phyloP scores from a whole-genome alignment of 2,329 filamentous ascomycete species.

The Colletotrichum salicis region DNA sequence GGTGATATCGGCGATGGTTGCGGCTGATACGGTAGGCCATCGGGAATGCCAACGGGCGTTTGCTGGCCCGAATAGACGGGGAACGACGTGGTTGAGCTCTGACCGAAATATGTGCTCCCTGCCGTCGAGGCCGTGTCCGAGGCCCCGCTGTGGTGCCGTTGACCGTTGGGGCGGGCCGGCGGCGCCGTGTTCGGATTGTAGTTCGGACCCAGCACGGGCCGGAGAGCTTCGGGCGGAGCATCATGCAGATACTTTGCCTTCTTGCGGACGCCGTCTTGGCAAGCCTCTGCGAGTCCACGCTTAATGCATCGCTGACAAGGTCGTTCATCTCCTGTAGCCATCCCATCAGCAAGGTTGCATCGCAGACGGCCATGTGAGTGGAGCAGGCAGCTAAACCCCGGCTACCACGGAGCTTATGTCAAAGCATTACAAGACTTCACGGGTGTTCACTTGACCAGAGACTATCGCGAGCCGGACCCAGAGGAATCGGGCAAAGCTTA shows the following conservation, averaged over 20 bases:
- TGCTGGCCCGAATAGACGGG: conserved; percentile 63
- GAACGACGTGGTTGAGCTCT: conserved; percentile 58
- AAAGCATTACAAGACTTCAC: conserved; percentile 30
- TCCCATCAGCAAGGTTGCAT: conserved; percentile 30
- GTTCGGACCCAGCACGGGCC: conserved; percentile 82
- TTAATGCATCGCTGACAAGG: conserved; percentile 96
- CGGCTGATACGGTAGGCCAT: conserved; percentile 65
- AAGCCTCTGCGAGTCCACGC: conserved; percentile 87
- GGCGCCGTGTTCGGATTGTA: conserved; percentile 68
- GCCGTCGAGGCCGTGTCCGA: conserved; percentile 56
- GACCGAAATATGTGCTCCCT: conserved; percentile 59
- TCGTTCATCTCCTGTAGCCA: conserved; percentile 82
- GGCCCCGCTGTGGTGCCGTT: conserved; percentile 48
- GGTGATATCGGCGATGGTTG: conserved; percentile 81
- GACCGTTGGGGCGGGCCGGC: conserved; percentile 52
- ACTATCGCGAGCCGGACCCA: conserved; percentile 15
- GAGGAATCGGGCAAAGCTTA: conserved; percentile 64
- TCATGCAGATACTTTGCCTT: conserved; percentile 99
- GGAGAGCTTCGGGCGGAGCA: conserved; percentile 87
- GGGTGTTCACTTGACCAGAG: conserved; percentile 28
- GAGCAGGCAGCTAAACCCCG: conserved; percentile 13
- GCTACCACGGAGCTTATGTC: conserved; percentile 13
- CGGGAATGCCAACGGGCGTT: conserved; percentile 58
- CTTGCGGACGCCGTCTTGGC: conserved; percentile 96
- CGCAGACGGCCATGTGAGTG: background rate